Percentiles rank a stretch among this genome's conserved stretches.
Evolutionary conservation across 495 filamentous ascomycete species (phyloP).

Genomic region (Neurospora sp.): DNA sequence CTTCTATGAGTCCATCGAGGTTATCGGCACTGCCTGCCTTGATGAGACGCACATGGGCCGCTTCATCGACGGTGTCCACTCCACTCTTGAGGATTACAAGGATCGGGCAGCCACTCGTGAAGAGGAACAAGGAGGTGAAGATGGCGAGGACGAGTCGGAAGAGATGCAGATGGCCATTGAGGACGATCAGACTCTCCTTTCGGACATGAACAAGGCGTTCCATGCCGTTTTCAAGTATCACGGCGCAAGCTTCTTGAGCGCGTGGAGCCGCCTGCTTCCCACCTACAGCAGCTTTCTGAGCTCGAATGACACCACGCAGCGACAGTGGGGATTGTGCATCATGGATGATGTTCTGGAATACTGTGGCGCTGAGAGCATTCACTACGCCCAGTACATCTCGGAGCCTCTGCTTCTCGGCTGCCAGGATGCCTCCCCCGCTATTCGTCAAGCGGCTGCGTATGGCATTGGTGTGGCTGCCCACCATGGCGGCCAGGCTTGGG

Average conservation of each 20-base stretch:
- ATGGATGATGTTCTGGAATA: slow-evolving; percentile 98
- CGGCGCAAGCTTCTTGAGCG: slow-evolving; percentile 67
- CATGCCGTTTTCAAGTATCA: slow-evolving; percentile 98
- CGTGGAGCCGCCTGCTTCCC: slow-evolving; percentile 73
- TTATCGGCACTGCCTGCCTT: slow-evolving; percentile 76
- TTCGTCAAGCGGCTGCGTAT: slow-evolving; percentile 93
- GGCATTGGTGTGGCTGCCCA: slow-evolving; percentile 94
- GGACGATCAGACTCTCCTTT: slow-evolving; percentile 92
- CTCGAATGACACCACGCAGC: slow-evolving; percentile 77
- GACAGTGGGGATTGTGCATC: slow-evolving; percentile 97
- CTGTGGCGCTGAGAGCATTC: slow-evolving; percentile 74
- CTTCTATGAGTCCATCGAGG: slow-evolving; percentile 97
- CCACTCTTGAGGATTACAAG: slow-evolving; percentile 85
- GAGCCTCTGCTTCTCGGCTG: slow-evolving; percentile 77
- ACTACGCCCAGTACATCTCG: slow-evolving; percentile 74
- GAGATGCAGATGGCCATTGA: slow-evolving; percentile 84
- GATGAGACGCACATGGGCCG: slow-evolving; percentile 65
- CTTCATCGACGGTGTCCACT: slow-evolving; percentile 77
- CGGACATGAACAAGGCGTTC: slow-evolving; percentile 99
- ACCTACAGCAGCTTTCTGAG: slow-evolving; percentile 83
- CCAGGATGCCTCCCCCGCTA: slow-evolving; percentile 74
- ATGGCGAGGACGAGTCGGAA: slow-evolving; percentile 68
- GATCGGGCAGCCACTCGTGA: slow-evolving; percentile 66
- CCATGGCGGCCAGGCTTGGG: slow-evolving; percentile 76
- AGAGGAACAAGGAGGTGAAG: slow-evolving; percentile 47